A percentile compares a stretch with the other conserved stretches of the same genome.
These are phyloP conservation scores for Abrus pulchellus DNA, from an alignment of 306 rosid genomes.

Conservation along the genomic window DNA sequence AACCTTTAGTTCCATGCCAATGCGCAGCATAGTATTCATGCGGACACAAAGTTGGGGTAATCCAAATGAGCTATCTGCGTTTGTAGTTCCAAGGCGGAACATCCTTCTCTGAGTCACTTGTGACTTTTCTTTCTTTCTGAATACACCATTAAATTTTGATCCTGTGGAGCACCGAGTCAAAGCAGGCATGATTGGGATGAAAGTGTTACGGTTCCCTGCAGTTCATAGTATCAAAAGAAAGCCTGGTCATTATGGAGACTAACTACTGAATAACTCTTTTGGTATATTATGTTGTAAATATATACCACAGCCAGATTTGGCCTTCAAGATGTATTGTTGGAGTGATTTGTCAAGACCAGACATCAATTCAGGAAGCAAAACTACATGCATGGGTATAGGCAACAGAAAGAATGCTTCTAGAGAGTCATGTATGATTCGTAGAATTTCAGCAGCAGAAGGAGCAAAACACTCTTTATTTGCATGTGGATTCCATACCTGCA, in stretches of 20 bases:
- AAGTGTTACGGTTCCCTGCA: conserved; percentile 69
- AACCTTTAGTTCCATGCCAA: conserved; percentile 66
- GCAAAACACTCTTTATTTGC: conserved; percentile 75
- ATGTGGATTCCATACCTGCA: conserved; percentile 76
- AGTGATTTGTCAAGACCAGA: conserved; percentile 78
- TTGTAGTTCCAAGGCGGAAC: conserved; percentile 61
- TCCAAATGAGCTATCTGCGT: conserved; percentile 59
- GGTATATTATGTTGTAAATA: conserved; percentile 24
- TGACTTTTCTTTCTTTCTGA: conserved; percentile 71
- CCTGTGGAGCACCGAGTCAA: conserved; percentile 79
- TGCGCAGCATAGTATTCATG: conserved; percentile 73
- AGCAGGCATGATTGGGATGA: conserved; percentile 74
- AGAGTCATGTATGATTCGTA: conserved; percentile 73
- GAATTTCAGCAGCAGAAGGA: conserved; percentile 79
- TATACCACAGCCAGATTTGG: conserved; percentile 82
- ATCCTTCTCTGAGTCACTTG: conserved; percentile 60
- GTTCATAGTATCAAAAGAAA: conserved; percentile 43
- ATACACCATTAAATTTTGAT: conserved; percentile 75
- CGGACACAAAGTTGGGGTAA: conserved; percentile 81
- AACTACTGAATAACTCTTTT: conserved; percentile 6
- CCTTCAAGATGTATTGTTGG: conserved; percentile 70
- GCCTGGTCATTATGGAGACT: conserved; percentile 15
- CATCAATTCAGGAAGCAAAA: conserved; percentile 72
- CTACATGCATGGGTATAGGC: conserved; percentile 71
- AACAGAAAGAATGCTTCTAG: conserved; percentile 78